A percentile compares a stretch with the other conserved stretches of the same genome.
Evolutionary conservation across 768 basidiomycete genomes (phyloP).

Genomic region (Lactarius deliciosus): DNA sequence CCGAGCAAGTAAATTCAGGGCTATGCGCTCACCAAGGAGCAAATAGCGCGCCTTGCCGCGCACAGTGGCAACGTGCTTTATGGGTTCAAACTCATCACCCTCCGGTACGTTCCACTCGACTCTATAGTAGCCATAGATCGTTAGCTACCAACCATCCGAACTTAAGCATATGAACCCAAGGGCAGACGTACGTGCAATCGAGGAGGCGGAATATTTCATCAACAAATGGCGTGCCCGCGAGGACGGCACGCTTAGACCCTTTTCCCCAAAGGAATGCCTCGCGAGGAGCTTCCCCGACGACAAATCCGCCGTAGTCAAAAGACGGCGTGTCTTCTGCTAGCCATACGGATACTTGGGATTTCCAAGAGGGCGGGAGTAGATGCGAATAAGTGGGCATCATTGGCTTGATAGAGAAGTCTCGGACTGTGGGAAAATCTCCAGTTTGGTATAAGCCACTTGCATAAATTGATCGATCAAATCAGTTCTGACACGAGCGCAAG

Average conservation of each 20-base stretch:
- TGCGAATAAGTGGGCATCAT: conserved; percentile 45
- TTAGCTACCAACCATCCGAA: conserved; percentile 47
- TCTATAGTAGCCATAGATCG: conserved; percentile 40
- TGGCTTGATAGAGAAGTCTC: neutral
- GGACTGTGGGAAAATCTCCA: neutral
- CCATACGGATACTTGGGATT: conserved; percentile 75
- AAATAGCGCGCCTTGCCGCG: conserved; percentile 84
- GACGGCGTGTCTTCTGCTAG: conserved; percentile 92
- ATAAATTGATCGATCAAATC: no score
- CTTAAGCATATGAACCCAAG: conserved; percentile 40
- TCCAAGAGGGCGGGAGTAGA: conserved; percentile 94
- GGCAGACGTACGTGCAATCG: conserved; percentile 75
- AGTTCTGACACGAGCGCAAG: no score
- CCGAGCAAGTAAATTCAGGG: conserved; percentile 88
- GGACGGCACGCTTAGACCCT: conserved; percentile 70
- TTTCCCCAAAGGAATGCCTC: conserved; percentile 92
- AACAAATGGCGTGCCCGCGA: conserved; percentile 96
- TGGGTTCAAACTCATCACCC: conserved; percentile 75
- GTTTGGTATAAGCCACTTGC: no score
- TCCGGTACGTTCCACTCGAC: conserved; percentile 94
- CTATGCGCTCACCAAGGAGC: conserved; percentile 89
- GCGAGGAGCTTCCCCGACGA: conserved; percentile 58
- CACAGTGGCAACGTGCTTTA: conserved; percentile 88
- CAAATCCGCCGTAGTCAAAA: conserved; percentile 65
- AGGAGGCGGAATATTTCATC: conserved; percentile 88